A percentile compares a stretch with the other conserved stretches of the same genome.
phyloP scores from a whole-genome alignment of 2,329 filamentous ascomycete species.

The Podosphaera aphanis region DNA sequence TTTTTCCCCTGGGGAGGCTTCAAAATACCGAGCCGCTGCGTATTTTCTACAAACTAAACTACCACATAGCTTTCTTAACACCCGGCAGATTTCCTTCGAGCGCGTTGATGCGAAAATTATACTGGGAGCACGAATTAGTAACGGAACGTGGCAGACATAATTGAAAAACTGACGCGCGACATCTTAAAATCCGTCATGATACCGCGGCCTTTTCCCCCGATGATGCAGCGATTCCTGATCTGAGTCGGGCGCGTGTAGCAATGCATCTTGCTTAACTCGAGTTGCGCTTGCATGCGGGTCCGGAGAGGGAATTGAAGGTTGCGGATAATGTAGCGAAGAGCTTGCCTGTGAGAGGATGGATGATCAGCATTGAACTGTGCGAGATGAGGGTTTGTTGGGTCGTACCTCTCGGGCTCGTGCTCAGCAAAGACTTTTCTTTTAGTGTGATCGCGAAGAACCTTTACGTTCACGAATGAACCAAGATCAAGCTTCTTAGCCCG shows the following conservation, averaged over 20 bases:
- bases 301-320: conserved; percentile 69
- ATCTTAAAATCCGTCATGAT: conserved; percentile 85
- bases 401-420: conserved; percentile 59
- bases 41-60: conserved; percentile 16
- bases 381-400: background rate
- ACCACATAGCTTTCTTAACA: conserved; percentile 95
- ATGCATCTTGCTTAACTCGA: conserved; percentile 88
- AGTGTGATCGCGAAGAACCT: conserved; percentile 77
- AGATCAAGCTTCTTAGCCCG: conserved; percentile 75
- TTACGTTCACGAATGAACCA: conserved; percentile 66
- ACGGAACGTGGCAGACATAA: background rate
- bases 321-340: conserved; percentile 73
- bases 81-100: conserved; percentile 68
- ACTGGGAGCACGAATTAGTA: conserved; percentile 30
- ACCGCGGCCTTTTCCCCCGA: conserved; percentile 75
- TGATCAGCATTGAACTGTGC: background rate
- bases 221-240: conserved; percentile 79
- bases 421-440: conserved; percentile 85
- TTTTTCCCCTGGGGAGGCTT: too few species aligned
- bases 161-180: conserved; percentile 48
- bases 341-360: conserved; percentile 41
- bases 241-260: conserved; percentile 82
- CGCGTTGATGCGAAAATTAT: conserved; percentile 77
- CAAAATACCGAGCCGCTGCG: too few species aligned
- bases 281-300: conserved; percentile 72